Percentiles rank a stretch among this genome's conserved stretches.
Conservation (phyloP, 768 basidiomycete genomes). For the Favolaschia claudopus region DNA sequence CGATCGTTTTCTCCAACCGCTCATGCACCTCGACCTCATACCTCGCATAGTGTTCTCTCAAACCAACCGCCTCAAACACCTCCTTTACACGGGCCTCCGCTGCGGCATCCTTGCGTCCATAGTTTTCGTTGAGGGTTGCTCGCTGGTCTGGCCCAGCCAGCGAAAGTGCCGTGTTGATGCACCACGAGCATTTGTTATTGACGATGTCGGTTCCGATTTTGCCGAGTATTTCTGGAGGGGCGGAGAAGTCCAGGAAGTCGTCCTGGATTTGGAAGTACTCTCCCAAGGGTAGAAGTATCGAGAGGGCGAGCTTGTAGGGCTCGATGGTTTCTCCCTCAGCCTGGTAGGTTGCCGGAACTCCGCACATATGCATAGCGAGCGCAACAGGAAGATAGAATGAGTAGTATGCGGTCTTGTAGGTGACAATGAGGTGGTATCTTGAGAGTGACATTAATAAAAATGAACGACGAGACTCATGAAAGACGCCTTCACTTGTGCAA, state of each 20-base stretch:
- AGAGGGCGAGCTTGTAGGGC: constrained; percentile 76
- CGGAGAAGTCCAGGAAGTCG: constrained; percentile 94
- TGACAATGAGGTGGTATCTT: constrained; percentile 91
- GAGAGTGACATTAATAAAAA: no score
- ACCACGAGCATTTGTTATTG: constrained; percentile 99
- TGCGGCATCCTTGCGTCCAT: constrained; percentile 57
- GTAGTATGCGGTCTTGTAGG: constrained; percentile 98
- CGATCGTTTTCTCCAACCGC: constrained; percentile 73
- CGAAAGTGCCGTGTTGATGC: constrained; percentile 87
- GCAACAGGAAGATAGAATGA: constrained; percentile 99
- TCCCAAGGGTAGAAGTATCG: constrained; percentile 90
- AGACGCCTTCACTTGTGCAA: constrained; percentile 65
- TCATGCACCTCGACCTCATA: constrained; percentile 84
- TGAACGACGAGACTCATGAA: not conserved
- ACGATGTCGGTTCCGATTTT: constrained; percentile 98
- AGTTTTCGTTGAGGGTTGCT: constrained; percentile 59
- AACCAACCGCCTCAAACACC: constrained; percentile 74
- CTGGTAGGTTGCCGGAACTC: constrained; percentile 62
- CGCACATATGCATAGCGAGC: constrained; percentile 84
- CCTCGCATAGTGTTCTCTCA: constrained; percentile 69
- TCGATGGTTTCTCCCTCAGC: constrained; percentile 40
- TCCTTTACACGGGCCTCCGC: constrained; percentile 62
- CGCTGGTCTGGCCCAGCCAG: constrained; percentile 64
- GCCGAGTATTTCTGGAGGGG: constrained; percentile 89
- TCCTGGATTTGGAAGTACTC: constrained; percentile 99